Evolutionary conservation across 2,329 filamentous ascomycete genomes (phyloP), one percentile per base, ranked within the genome.

Genomic region (Coniella lustricola): DNA sequence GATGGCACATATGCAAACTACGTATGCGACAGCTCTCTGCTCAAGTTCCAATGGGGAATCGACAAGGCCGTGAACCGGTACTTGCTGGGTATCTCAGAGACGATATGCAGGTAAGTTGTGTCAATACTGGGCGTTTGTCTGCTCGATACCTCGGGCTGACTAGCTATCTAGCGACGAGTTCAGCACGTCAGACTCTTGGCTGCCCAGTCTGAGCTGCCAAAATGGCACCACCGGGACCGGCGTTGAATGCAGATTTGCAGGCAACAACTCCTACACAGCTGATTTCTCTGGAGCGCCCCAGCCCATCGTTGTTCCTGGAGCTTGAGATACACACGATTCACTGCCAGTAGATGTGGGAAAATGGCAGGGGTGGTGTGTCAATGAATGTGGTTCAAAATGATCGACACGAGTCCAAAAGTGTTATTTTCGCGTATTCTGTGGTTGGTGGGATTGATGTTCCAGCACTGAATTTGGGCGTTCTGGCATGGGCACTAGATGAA

Each of bases 11-110:
- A 47, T n/a, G 56, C 64, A 9, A 62, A 72, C 33, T 76, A 65
- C 46, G 57, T 66, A 17, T 77, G 74, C 56, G 66, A 72, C 37
- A 58, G 72, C 56, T 9, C 44, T 1, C 46, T 59, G 8, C 61
- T 72, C 52, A 60, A 70, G 51, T 77, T 77, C 52, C 67, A 74
- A 54, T 76, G 63, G 63, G 44, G 44, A n/a, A 4, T 35, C 9
- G 38, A 46, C 35, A 36, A 47, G 29, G 38, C 16, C 18, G 44
- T 32, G 44, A 18, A 17, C 10, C 9, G 25, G 8, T 47, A 41
- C 3, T 14, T 47, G 34, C 53, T 76, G 37, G 68, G 65, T n/a
- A 52, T 75, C 58, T 61, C 74, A 37, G 71, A 77, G 62, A 62
- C 62, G 22, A 62, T 68, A 13, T 77, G 74, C 56, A 63, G 37